A percentile compares a stretch with the other conserved stretches of the same genome.
These are phyloP conservation scores for Cyberlindnera veronae DNA, from an alignment of 805 yeast species.

Conservation along the genomic window DNA sequence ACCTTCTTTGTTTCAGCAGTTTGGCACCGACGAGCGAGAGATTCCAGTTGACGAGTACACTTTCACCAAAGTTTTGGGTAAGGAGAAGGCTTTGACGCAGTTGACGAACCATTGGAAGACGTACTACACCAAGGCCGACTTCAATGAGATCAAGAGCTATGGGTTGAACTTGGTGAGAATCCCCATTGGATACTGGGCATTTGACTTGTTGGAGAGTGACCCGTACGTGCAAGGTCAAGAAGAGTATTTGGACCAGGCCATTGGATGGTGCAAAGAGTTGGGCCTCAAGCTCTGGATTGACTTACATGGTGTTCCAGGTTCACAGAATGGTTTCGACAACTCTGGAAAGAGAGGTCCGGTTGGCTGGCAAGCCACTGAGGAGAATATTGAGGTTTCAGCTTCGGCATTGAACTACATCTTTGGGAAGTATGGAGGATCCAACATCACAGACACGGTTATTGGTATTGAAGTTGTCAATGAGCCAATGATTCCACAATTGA, in stretches of 20 bases:
- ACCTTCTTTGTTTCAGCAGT: constrained; percentile 52
- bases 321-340: constrained; percentile 85
- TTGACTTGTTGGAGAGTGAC: constrained; percentile 37
- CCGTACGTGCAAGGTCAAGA: constrained; percentile 69
- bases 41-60: constrained; percentile 63
- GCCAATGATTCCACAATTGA: constrained; percentile 56
- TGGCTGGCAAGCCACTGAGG: constrained; percentile 39
- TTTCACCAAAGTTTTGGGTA: constrained; percentile 47
- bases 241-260: constrained; percentile 56
- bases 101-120: constrained; percentile 53
- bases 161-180: constrained; percentile 72
- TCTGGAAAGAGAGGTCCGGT: constrained; percentile 56
- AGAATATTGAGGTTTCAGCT: constrained; percentile 46
- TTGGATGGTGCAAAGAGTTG: constrained; percentile 62
- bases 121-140: constrained; percentile 59
- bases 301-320: constrained; percentile 79
- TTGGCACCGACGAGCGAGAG: constrained; percentile 30
- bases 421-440: constrained; percentile 46
- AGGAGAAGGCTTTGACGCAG: constrained; percentile 38
- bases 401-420: constrained; percentile 48
- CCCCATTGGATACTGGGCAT: constrained; percentile 84
- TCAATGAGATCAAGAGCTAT: constrained; percentile 42
- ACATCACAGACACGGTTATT: constrained; percentile 53
- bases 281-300: constrained; percentile 71
- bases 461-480: constrained; percentile 73